A percentile compares a stretch with the other conserved stretches of the same genome.
phyloP scores from a whole-genome alignment of 2,329 filamentous ascomycete species.

The Spiromastix sp. region DNA sequence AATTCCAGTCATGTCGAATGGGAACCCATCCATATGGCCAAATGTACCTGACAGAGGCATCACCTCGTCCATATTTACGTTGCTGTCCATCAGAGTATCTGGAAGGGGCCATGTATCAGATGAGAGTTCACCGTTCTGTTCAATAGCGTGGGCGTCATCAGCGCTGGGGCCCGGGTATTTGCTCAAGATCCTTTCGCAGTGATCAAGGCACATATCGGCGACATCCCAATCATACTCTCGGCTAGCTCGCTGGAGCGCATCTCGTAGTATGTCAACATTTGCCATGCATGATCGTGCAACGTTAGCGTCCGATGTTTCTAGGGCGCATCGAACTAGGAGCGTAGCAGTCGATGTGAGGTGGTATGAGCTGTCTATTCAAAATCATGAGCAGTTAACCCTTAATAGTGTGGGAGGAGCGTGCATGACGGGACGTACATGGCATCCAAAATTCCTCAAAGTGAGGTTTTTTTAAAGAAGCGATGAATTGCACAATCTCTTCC shows the following conservation, averaged over 20 bases:
- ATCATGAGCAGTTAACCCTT: slow-evolving; percentile 1
- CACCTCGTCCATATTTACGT: slow-evolving; percentile 37
- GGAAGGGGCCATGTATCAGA: slow-evolving; percentile 31
- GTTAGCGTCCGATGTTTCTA: slow-evolving; percentile 40
- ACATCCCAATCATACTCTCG: slow-evolving; percentile 46
- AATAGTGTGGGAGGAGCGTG: background rate
- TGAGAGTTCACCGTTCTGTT: slow-evolving; percentile 8
- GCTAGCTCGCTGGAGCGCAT: slow-evolving; percentile 36
- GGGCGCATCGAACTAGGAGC: slow-evolving; percentile 40
- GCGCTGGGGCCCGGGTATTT: slow-evolving; percentile 23
- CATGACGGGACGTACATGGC: slow-evolving; percentile 25
- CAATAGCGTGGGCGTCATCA: slow-evolving; percentile 7
- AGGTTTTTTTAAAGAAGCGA: slow-evolving; percentile 34
- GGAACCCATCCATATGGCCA: slow-evolving; percentile 36
- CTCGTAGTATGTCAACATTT: slow-evolving; percentile 39
- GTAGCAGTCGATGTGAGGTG: slow-evolving; percentile 45
- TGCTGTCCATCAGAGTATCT: slow-evolving; percentile 34
- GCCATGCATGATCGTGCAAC: slow-evolving; percentile 36
- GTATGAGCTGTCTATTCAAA: slow-evolving; percentile 36
- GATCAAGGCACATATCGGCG: slow-evolving; percentile 44
- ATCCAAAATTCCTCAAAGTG: slow-evolving; percentile 46
- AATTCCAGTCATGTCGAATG: slow-evolving; percentile 37
- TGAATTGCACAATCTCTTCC: slow-evolving; percentile 40
- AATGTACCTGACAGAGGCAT: slow-evolving; percentile 37
- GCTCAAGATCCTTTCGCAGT: slow-evolving; percentile 36